Evolutionary conservation across 192 early-diverging fungal species (phyloP), one percentile per base, ranked within the genome.

Genomic region (Coemansia sp.): DNA sequence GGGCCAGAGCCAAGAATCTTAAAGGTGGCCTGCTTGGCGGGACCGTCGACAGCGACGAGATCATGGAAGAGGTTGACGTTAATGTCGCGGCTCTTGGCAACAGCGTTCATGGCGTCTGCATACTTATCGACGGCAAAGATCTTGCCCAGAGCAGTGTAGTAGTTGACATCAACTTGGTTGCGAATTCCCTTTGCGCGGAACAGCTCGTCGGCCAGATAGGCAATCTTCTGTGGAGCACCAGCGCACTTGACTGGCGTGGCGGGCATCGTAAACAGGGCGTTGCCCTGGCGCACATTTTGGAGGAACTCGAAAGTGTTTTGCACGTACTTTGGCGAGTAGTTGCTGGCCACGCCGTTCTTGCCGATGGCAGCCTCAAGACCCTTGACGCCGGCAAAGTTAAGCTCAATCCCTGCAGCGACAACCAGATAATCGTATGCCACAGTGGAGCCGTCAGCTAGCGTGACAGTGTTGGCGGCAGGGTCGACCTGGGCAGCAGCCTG

Each of bases 111-210:
- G 57, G 84, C 87, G 32, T 83, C 79, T 41, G 86, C 93, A 62
- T 92, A 94, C 73, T 94, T 89, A 76, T 92, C 90, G 37, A 92
- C 81, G 50, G 89, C 88, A 72, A 94, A 94, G 61, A 94, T 92
- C 84, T 92, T 93, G 45, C 88, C 90, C 48, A 91, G 70, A n/a
- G 85, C 91, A 8, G 90, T 87, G 66, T 90, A 87, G 75, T 94
- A 94, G 60, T 83, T 83, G 57, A 94, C 82, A 38, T 81, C 75
- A 24, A 88, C 80, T 65, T 86, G 82, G 60, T 86, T 75, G 43
- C 92, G 89, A 21, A 91, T 62, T 25, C 85, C 87, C 14, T 83
- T 84, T 53, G 88, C 79, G 68, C 91, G 85, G 85, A 90, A 89
- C 19, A 83, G 70, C 66, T 94, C 93, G 73, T 94, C 93, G 19